Conservation (phyloP, 495 filamentous ascomycete species). For the Aspergillus diversus region DNA sequence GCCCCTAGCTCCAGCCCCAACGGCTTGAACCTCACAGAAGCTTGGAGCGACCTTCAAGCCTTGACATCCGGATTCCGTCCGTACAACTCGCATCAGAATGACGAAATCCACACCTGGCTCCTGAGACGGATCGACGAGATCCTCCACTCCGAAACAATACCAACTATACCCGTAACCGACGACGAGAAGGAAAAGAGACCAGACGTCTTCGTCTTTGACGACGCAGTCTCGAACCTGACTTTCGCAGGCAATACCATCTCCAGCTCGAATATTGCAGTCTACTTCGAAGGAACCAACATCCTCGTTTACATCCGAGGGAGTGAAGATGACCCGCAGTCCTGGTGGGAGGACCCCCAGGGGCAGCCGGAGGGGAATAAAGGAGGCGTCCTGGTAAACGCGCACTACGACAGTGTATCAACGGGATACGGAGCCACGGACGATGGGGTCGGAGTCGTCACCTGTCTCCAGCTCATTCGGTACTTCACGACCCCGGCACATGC, state of each 20-base stretch:
- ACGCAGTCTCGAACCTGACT: slow-evolving; percentile 80
- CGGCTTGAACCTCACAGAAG: slow-evolving; percentile 77
- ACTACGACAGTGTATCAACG: slow-evolving; percentile 93
- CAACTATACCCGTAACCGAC: slow-evolving; percentile 3
- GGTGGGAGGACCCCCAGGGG: slow-evolving; percentile 59
- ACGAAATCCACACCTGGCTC: slow-evolving; percentile 77
- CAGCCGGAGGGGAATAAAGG: slow-evolving; percentile 59
- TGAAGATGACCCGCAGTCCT: slow-evolving; percentile 66
- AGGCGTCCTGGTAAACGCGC: slow-evolving; percentile 89
- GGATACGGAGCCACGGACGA: slow-evolving; percentile 93
- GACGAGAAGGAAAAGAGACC: slow-evolving; percentile 35
- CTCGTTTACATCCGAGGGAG: slow-evolving; percentile 87
- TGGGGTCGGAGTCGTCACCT: slow-evolving; percentile 83
- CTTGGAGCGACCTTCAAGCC: slow-evolving; percentile 80
- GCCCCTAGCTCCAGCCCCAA: slow-evolving; percentile 61
- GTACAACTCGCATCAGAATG: slow-evolving; percentile 83
- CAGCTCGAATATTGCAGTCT: slow-evolving; percentile 48
- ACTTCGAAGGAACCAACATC: slow-evolving; percentile 93
- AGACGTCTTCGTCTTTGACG: slow-evolving; percentile 72
- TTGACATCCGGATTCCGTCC: slow-evolving; percentile 82
- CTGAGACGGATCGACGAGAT: slow-evolving; percentile 71
- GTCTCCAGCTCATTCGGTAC: slow-evolving; percentile 85
- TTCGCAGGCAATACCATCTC: slow-evolving; percentile 36
- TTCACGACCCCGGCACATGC: slow-evolving; percentile 78
- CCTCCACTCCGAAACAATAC: slow-evolving; percentile 54